Evolutionary conservation across 257 asterid species (phyloP).

Genomic region (Capsicum rhomboideum): DNA sequence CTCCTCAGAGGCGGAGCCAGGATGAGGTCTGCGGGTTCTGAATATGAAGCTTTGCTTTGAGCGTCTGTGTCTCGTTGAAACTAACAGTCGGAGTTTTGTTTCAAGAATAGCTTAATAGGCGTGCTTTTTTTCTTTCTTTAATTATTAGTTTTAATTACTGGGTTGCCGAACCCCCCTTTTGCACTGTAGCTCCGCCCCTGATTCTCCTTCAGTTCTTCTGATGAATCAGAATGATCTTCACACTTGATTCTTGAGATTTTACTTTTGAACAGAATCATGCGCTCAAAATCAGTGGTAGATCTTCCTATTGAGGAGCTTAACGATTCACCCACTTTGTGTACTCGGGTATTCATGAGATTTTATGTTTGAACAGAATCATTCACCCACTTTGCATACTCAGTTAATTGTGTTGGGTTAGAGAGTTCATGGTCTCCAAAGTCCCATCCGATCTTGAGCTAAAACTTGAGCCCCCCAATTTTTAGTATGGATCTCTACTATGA

Average conservation of each 20-base stretch:
- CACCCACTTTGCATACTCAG: background rate
- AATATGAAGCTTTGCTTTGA: too few relatives aligned
- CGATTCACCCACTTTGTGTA: too few relatives aligned
- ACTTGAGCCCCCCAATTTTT: background rate
- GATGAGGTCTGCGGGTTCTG: too few relatives aligned
- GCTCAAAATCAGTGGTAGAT: background rate
- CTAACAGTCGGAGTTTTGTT: too few relatives aligned
- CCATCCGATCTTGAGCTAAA: background rate
- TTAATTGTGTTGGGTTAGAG: background rate
- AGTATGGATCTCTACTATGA: background rate
- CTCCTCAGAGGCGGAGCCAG: background rate
- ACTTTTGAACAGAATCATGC: background rate
- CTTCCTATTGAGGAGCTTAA: background rate
- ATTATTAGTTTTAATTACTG: too few relatives aligned
- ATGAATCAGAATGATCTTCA: background rate
- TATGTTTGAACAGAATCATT: background rate
- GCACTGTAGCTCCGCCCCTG: too few relatives aligned
- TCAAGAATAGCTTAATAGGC: too few relatives aligned
- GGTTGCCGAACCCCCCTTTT: too few relatives aligned
- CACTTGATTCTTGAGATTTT: background rate
- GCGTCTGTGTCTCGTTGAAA: too few relatives aligned
- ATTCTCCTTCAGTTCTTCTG: background rate
- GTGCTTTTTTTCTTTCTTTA: too few relatives aligned
- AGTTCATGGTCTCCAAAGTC: background rate
- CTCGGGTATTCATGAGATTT: background rate